phyloP scores from a whole-genome alignment of 805 yeast genomes.

The Candida coquimbonensis region DNA sequence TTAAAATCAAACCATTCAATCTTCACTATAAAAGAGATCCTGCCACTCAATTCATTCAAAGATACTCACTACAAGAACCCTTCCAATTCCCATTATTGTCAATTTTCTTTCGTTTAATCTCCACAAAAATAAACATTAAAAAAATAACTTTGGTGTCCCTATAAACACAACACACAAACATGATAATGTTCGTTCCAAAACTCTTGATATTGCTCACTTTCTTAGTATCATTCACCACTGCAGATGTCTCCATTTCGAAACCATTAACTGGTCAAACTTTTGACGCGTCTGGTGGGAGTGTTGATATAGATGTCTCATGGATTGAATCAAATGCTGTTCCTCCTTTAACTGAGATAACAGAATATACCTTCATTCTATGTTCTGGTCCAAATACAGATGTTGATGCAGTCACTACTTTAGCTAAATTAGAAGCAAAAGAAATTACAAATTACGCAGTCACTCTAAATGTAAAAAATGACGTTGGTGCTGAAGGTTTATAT shows the following conservation, averaged over 20 bases:
- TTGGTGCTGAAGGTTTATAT: conserved; percentile 59
- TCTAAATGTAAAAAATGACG: conserved; percentile 35
- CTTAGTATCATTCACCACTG: not conserved
- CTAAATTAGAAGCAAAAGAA: conserved; percentile 23
- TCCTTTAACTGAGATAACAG: conserved; percentile 32
- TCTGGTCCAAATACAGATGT: conserved; percentile 56
- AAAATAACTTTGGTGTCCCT: no score
- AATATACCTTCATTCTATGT: conserved; percentile 52
- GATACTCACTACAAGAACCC: no score
- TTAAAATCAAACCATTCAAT: no score
- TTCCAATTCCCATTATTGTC: no score
- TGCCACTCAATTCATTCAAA: no score
- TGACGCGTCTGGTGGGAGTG: conserved; percentile 22
- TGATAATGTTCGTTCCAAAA: not conserved
- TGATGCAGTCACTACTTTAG: conserved; percentile 30
- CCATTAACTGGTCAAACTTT: conserved; percentile 17
- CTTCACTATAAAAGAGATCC: no score
- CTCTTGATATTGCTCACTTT: not conserved
- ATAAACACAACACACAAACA: not conserved
- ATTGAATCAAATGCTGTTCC: conserved; percentile 47
- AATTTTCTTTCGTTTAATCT: no score
- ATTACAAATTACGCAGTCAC: conserved; percentile 29
- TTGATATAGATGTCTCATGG: conserved; percentile 38
- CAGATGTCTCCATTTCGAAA: conserved; percentile 24
- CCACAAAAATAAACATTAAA: no score